A percentile compares a stretch with the other conserved stretches of the same genome.
Conservation (phyloP, 1,284 basidiomycete genomes). For the Cerioporus squamosus region DNA sequence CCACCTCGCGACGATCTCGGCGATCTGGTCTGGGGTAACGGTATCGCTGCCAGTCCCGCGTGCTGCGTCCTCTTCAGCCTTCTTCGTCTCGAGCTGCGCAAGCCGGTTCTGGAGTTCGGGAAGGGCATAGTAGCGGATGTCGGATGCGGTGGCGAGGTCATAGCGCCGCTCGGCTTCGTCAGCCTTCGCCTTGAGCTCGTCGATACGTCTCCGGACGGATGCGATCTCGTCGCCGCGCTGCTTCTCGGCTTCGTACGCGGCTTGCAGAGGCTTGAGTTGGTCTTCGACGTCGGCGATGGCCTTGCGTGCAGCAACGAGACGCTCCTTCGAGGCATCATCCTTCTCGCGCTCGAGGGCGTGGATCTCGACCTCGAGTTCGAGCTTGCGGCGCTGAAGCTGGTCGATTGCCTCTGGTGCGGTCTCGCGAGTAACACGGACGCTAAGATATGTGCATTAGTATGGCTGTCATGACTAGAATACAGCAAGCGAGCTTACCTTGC, state of each 20-base stretch:
- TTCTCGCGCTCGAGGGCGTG: conserved; percentile 95
- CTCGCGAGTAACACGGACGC: conserved; percentile 92
- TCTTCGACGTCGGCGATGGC: conserved; percentile 89
- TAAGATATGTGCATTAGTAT: conserved; percentile 23
- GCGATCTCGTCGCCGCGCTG: conserved; percentile 87
- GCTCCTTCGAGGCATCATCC: conserved; percentile 89
- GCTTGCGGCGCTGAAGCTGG: conserved; percentile 89
- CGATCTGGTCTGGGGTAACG: conserved; percentile 91
- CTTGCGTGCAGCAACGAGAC: conserved; percentile 80
- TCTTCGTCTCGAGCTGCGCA: conserved; percentile 71
- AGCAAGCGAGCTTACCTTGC: conserved; percentile 59
- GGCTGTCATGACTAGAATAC: background rate
- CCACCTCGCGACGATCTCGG: conserved; percentile 88
- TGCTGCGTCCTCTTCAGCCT: conserved; percentile 70
- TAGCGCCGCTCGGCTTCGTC: conserved; percentile 93
- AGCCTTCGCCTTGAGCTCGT: conserved; percentile 91
- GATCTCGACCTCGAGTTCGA: conserved; percentile 95
- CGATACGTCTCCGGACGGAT: conserved; percentile 81
- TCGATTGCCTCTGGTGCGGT: conserved; percentile 96
- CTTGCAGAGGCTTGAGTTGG: conserved; percentile 86
- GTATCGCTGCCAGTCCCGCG: conserved; percentile 66
- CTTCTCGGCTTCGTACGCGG: conserved; percentile 92
- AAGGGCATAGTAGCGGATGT: conserved; percentile 91
- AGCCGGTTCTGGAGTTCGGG: conserved; percentile 89
- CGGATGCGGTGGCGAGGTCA: conserved; percentile 87